These are phyloP conservation scores for Isatis lusitanica DNA, from an alignment of 441 rosid species.

Conservation along the genomic window DNA sequence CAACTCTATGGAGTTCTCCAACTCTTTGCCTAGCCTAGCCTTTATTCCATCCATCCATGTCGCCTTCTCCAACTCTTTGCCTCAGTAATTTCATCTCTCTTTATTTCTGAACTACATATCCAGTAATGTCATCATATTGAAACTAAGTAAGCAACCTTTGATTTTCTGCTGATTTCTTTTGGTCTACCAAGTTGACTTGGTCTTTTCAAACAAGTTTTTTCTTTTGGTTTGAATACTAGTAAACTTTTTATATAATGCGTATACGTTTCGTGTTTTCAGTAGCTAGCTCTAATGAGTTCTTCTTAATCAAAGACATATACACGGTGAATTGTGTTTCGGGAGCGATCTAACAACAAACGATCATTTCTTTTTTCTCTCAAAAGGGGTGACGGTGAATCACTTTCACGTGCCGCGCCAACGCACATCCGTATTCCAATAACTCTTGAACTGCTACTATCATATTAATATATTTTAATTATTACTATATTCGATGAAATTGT, in stretches of 20 bases:
- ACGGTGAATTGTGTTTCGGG: neutral
- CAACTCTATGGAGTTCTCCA: neutral
- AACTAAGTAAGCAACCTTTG: too few species aligned
- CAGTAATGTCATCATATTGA: too few species aligned
- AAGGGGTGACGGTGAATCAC: conserved; percentile 13
- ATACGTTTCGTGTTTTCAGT: neutral
- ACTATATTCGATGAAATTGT: neutral
- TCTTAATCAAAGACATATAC: neutral
- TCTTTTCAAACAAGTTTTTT: conserved; percentile 6
- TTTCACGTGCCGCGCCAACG: conserved; percentile 30
- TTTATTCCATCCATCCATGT: too few species aligned
- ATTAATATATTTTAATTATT: neutral
- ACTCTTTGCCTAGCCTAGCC: neutral
- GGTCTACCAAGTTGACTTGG: conserved; percentile 23
- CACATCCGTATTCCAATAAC: conserved; percentile 14
- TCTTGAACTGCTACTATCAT: neutral
- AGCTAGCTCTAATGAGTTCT: neutral
- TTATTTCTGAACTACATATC: too few species aligned
- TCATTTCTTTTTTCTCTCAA: neutral
- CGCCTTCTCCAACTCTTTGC: too few species aligned
- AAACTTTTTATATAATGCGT: neutral
- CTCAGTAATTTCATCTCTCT: too few species aligned
- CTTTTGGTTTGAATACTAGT: too few species aligned
- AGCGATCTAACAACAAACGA: neutral
- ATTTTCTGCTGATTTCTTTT: neutral